Evolutionary conservation across 148 eudicot genomes (phyloP).

Genomic region (Chenopodium suecicum): DNA sequence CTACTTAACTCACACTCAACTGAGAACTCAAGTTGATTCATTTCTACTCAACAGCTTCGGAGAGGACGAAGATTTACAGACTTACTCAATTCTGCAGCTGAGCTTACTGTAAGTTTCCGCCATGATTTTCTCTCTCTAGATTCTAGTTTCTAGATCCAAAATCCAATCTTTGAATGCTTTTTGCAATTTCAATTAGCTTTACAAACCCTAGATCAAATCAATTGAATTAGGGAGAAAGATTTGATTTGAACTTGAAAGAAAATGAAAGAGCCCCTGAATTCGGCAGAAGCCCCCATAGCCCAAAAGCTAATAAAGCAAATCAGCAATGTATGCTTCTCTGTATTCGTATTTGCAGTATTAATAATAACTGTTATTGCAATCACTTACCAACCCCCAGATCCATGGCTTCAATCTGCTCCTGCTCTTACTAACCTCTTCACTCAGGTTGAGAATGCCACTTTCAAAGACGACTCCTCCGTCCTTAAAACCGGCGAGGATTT

Average conservation of each 20-base stretch:
- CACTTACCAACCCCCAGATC: slow-evolving; percentile 96
- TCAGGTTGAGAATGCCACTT: slow-evolving; percentile 68
- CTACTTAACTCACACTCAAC: no score
- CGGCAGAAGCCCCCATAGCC: slow-evolving; percentile 74
- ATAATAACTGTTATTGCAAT: slow-evolving; percentile 76
- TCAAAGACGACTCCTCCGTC: slow-evolving; percentile 72
- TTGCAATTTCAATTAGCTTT: no score
- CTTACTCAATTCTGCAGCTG: no score
- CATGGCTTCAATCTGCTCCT: slow-evolving; percentile 87
- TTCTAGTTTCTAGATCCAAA: not conserved
- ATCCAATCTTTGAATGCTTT: not conserved
- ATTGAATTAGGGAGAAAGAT: no score
- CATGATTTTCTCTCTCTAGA: no score
- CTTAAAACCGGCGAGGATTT: slow-evolving; percentile 85
- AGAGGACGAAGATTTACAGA: not conserved
- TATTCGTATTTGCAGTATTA: slow-evolving; percentile 77
- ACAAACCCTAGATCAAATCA: no score
- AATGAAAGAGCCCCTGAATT: slow-evolving; percentile 21
- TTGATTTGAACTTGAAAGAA: no score
- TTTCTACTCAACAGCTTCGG: not conserved
- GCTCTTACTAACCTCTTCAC: slow-evolving; percentile 79
- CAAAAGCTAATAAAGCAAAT: slow-evolving; percentile 78
- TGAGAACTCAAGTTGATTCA: not conserved
- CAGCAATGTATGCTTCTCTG: slow-evolving; percentile 91
- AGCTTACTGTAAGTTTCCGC: no score